These are phyloP conservation scores for Colletotrichum phormii DNA, from an alignment of 2,329 filamentous ascomycete species.

Conservation along the genomic window DNA sequence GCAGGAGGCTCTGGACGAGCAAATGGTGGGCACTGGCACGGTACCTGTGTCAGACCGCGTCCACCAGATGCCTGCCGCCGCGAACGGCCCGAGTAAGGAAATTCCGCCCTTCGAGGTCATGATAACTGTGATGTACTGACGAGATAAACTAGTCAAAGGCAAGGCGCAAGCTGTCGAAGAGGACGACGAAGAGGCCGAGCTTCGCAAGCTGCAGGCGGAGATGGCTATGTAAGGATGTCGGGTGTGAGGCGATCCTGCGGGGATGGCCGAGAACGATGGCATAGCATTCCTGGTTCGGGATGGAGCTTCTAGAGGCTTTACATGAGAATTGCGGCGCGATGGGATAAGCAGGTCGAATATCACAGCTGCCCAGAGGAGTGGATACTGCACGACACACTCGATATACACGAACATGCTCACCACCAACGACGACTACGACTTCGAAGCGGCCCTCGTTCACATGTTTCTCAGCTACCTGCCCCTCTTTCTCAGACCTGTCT, in stretches of 20 bases:
- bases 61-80: constrained; percentile 79
- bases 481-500: constrained; percentile 22
- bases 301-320: constrained; percentile 17
- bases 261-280: constrained; percentile 24
- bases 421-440: background rate
- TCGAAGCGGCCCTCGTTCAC: constrained; percentile 15
- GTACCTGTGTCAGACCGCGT: constrained; percentile 86
- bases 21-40: constrained; percentile 90
- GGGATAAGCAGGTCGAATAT: background rate
- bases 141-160: constrained; percentile 57
- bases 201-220: constrained; percentile 92
- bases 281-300: constrained; percentile 37
- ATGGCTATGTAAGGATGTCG: constrained; percentile 83
- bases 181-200: constrained; percentile 95
- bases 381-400: constrained; percentile 21
- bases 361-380: constrained; percentile 6
- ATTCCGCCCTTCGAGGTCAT: background rate
- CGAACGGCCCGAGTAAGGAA: constrained; percentile 79
- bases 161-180: constrained; percentile 69
- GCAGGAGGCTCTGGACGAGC: constrained; percentile 91
- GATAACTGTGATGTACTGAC: constrained; percentile 11
- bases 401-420: background rate
- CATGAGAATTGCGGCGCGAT: constrained; percentile 9
- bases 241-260: constrained; percentile 7
- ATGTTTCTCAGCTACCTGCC: constrained; percentile 11